Evolutionary conservation across 192 early-diverging fungal genomes (phyloP).

Genomic region (Rhizoclosmatium globosum): DNA sequence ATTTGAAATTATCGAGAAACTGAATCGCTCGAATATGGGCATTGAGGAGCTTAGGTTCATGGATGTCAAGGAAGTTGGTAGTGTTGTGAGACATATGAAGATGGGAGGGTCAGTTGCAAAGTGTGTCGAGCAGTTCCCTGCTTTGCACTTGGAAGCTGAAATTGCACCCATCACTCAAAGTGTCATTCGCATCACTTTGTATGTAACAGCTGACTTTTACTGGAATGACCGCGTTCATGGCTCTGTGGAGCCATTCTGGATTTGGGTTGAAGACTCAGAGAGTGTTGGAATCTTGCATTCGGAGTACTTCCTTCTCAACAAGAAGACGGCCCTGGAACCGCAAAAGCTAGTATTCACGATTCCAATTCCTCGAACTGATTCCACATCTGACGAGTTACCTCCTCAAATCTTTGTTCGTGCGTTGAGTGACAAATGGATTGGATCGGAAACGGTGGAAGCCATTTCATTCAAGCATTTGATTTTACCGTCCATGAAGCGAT

Average conservation of each 20-base stretch:
- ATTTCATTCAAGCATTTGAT: constrained; percentile 94
- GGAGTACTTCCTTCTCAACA: constrained; percentile 86
- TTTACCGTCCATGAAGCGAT: constrained; percentile 80
- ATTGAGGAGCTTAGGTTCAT: constrained; percentile 86
- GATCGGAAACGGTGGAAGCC: constrained; percentile 83
- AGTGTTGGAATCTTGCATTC: constrained; percentile 90
- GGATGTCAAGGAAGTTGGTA: constrained; percentile 84
- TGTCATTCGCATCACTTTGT: constrained; percentile 83
- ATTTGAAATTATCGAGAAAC: constrained; percentile 72
- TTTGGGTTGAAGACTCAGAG: constrained; percentile 94
- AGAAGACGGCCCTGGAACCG: constrained; percentile 59
- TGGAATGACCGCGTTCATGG: constrained; percentile 96
- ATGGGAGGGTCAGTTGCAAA: constrained; percentile 79
- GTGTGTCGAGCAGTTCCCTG: constrained; percentile 87
- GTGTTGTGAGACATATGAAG: constrained; percentile 80
- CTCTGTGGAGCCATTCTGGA: constrained; percentile 89
- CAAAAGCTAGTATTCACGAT: constrained; percentile 86
- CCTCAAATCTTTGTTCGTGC: constrained; percentile 91
- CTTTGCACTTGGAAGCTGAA: constrained; percentile 77
- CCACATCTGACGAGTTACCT: constrained; percentile 80
- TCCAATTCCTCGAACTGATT: constrained; percentile 70
- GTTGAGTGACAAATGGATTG: constrained; percentile 95
- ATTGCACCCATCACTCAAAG: constrained; percentile 94
- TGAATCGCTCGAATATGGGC: constrained; percentile 67
- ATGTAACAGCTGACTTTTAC: constrained; percentile 70